Conservation (phyloP, 495 filamentous ascomycete species). For the Cryomyces antarcticus region DNA sequence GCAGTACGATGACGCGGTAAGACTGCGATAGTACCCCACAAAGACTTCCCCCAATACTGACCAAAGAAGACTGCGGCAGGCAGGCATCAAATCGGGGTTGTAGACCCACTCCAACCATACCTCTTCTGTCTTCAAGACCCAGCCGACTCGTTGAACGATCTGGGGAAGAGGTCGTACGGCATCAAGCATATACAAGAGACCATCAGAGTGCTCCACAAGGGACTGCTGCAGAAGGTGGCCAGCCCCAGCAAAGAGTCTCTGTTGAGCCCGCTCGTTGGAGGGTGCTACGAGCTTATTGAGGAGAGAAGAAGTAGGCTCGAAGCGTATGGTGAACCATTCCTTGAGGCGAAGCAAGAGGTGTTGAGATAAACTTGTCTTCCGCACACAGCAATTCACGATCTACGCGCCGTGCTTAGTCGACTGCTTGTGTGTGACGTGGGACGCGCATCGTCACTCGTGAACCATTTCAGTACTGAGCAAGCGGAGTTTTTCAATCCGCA, state of each 20-base stretch:
- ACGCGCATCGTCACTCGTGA: no score
- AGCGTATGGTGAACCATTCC: neutral
- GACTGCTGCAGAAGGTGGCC: constrained; percentile 1
- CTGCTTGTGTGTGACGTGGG: no score
- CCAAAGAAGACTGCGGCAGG: no score
- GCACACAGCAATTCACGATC: no score
- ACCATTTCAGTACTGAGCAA: no score
- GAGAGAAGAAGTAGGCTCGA: neutral
- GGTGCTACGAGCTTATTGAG: neutral
- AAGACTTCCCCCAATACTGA: constrained; percentile 7
- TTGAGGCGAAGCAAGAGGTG: neutral
- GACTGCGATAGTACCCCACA: neutral
- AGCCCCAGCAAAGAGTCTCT: neutral
- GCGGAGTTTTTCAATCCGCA: no score
- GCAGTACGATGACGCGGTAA: no score
- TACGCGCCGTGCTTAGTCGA: no score
- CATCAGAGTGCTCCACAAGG: constrained; percentile 4
- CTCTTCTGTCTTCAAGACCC: constrained; percentile 40
- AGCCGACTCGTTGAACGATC: constrained; percentile 32
- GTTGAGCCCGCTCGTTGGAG: constrained; percentile 1
- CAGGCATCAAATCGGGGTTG: neutral
- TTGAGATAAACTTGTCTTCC: no score
- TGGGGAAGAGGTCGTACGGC: constrained; percentile 23
- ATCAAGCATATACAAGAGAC: constrained; percentile 24
- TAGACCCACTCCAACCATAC: constrained; percentile 14